phyloP scores from a whole-genome alignment of 1,139 yeast genomes.

The Pichia sp. region DNA sequence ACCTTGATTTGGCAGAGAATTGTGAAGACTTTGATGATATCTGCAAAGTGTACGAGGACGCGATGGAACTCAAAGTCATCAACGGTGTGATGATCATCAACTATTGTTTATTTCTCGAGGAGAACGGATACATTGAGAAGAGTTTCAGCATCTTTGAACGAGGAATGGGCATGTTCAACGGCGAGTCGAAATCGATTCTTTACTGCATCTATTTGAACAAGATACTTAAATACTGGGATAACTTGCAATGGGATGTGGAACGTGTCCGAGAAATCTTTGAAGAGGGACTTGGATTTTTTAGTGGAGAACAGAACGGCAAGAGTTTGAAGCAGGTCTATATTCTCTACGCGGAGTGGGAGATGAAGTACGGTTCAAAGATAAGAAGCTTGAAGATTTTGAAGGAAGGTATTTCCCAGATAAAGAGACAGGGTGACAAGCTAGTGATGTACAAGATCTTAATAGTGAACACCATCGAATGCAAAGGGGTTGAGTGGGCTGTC shows the following conservation, averaged over 20 bases:
- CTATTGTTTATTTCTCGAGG: conserved; percentile 61
- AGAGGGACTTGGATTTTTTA: conserved; percentile 41
- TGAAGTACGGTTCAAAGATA: conserved; percentile 41
- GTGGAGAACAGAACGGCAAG: conserved; percentile 26
- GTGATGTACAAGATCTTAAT: conserved; percentile 33
- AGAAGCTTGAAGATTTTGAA: conserved; percentile 42
- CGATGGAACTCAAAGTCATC: conserved; percentile 60
- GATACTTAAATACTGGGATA: conserved; percentile 35
- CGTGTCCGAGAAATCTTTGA: conserved; percentile 74
- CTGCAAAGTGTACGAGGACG: conserved; percentile 51
- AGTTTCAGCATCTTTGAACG: conserved; percentile 64
- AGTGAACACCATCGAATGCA: conserved; percentile 21
- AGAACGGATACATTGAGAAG: conserved; percentile 43
- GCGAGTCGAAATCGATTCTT: conserved; percentile 62
- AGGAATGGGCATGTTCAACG: conserved; percentile 58
- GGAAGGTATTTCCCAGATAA: conserved; percentile 35
- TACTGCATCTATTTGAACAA: conserved; percentile 68
- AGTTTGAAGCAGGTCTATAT: conserved; percentile 43
- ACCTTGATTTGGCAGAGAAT: conserved; percentile 70
- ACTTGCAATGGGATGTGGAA: conserved; percentile 41
- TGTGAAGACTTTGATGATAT: conserved; percentile 44
- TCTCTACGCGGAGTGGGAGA: conserved; percentile 62
- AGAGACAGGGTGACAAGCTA: conserved; percentile 30
- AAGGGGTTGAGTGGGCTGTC: conserved; percentile 24
- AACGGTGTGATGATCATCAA: conserved; percentile 65